Conservation (phyloP, 495 filamentous ascomycete genomes). For the Tuber borchii region DNA sequence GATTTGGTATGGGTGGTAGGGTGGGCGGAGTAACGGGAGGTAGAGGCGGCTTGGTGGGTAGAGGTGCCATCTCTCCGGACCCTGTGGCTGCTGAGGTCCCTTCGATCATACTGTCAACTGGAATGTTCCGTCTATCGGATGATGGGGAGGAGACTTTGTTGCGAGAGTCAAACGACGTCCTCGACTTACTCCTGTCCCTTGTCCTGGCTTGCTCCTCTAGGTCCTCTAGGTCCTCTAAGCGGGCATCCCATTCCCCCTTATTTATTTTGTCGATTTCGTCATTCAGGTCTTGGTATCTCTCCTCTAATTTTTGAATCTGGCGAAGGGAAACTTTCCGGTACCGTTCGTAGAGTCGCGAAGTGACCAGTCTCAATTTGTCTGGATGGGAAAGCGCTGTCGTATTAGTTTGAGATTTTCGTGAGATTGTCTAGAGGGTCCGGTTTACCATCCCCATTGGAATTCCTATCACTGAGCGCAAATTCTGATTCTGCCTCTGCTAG, state of each 20-base stretch:
- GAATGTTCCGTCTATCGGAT: conserved; percentile 7
- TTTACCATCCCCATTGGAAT: conserved; percentile 40
- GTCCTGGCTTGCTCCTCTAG: conserved; percentile 42
- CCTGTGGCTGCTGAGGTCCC: neutral
- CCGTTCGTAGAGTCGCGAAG: conserved; percentile 63
- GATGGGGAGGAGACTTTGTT: conserved; percentile 10
- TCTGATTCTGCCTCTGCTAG: conserved; percentile 63
- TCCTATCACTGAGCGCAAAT: conserved; percentile 28
- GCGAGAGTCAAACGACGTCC: conserved; percentile 19
- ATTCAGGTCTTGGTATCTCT: conserved; percentile 55
- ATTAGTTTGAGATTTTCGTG: conserved; percentile 35
- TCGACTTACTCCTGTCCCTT: conserved; percentile 35
- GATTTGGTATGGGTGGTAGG: neutral
- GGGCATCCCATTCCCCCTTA: conserved; percentile 50
- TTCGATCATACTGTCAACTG: neutral
- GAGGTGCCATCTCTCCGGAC: neutral
- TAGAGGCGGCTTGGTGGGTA: neutral
- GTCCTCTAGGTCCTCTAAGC: conserved; percentile 34
- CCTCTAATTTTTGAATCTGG: conserved; percentile 70
- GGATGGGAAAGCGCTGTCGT: conserved; percentile 24
- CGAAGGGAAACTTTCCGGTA: conserved; percentile 62
- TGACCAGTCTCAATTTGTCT: conserved; percentile 36
- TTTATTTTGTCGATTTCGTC: conserved; percentile 65
- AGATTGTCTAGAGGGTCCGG: conserved; percentile 23
- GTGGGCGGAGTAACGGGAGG: neutral